phyloP scores from a whole-genome alignment of 495 filamentous ascomycete genomes.

The Penicillium daleae region DNA sequence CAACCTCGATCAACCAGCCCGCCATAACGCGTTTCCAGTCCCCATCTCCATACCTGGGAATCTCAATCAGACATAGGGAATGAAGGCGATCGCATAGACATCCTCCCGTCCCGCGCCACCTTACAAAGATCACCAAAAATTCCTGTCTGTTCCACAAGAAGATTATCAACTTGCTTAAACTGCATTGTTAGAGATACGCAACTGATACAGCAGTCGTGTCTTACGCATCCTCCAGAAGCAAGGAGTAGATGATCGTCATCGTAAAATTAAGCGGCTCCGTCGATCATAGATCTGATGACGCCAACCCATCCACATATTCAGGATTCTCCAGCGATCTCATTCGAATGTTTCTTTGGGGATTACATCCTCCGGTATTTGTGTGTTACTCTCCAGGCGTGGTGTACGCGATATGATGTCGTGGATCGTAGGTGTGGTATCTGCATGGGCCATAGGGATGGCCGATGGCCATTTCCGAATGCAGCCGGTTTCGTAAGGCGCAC shows the following conservation, averaged over 20 bases:
- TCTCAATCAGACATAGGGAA: too few species aligned
- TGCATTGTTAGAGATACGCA: too few species aligned
- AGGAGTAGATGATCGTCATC: not conserved
- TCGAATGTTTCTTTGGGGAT: not conserved
- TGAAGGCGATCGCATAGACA: too few species aligned
- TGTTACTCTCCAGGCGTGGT: not conserved
- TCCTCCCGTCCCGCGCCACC: too few species aligned
- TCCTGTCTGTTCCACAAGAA: not conserved
- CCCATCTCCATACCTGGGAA: too few species aligned
- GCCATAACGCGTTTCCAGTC: too few species aligned
- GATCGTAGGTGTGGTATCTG: not conserved
- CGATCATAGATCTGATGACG: slow-evolving; percentile 3
- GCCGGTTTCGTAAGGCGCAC: not conserved
- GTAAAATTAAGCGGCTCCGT: not conserved
- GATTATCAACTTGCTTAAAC: not conserved
- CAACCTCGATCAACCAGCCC: too few species aligned
- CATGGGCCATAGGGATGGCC: not conserved
- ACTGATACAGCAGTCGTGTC: not conserved
- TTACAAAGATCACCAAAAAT: not conserved
- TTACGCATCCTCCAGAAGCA: not conserved
- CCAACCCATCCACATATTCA: not conserved
- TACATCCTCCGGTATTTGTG: not conserved
- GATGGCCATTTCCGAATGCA: not conserved
- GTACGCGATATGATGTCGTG: not conserved
- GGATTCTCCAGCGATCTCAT: not conserved